Percentiles rank a stretch among this genome's conserved stretches.
Conservation (phyloP, 805 yeast genomes). For the Nakazawaea laoshanensis region DNA sequence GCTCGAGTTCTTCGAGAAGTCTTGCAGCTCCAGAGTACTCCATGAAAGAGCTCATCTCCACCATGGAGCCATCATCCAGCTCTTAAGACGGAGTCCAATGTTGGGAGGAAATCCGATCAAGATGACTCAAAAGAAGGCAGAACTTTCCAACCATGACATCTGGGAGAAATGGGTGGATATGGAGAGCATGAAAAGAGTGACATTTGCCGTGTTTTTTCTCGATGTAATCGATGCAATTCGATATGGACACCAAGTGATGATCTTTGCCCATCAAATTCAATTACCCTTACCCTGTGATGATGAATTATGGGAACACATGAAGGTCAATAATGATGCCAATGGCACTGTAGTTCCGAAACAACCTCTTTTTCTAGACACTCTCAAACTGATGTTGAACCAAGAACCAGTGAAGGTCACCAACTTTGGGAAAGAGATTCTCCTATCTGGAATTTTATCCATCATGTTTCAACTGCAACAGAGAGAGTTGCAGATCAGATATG, state of each 20-base stretch:
- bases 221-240: constrained; percentile 74
- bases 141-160: constrained; percentile 17
- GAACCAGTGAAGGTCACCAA: constrained; percentile 37
- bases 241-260: constrained; percentile 63
- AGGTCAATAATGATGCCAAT: constrained; percentile 8
- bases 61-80: constrained; percentile 79
- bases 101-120: constrained; percentile 60
- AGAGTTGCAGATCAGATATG: constrained; percentile 50
- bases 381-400: constrained; percentile 51
- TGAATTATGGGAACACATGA: constrained; percentile 35
- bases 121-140: constrained; percentile 18
- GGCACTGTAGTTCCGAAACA: constrained; percentile 19
- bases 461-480: constrained; percentile 69
- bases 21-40: constrained; percentile 53
- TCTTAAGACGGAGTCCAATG: constrained; percentile 67
- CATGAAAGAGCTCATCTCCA: constrained; percentile 83
- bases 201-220: constrained; percentile 73
- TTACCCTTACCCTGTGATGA: constrained; percentile 52
- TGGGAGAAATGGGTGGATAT: constrained; percentile 70
- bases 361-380: constrained; percentile 42
- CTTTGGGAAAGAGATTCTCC: constrained; percentile 58
- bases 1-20: constrained; percentile 75
- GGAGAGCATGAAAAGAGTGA: constrained; percentile 70
- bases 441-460: constrained; percentile 60
- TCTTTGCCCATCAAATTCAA: constrained; percentile 45